Evolutionary conservation across 2,329 filamentous ascomycete species (phyloP).

Genomic region (Stemphylium beticola): DNA sequence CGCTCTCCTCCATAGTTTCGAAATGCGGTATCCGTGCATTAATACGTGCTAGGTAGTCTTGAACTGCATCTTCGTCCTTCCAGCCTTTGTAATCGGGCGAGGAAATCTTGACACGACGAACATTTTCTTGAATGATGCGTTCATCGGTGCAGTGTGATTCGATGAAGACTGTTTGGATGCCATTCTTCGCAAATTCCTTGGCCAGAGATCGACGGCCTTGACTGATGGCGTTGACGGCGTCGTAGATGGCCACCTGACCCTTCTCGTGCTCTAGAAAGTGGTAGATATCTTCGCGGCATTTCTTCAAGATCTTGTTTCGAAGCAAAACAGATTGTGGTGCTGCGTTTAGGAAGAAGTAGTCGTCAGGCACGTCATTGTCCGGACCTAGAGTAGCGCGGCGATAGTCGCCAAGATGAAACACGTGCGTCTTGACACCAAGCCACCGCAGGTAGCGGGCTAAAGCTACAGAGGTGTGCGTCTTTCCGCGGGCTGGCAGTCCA

Average conservation of each 20-base stretch:
- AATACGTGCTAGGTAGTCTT: slow-evolving; percentile 88
- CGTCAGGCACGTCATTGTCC: slow-evolving; percentile 84
- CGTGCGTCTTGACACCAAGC: slow-evolving; percentile 97
- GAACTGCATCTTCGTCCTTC: slow-evolving; percentile 89
- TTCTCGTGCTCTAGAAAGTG: slow-evolving; percentile 96
- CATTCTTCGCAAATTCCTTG: slow-evolving; percentile 97
- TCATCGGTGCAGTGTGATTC: slow-evolving; percentile 95
- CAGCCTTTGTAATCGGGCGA: slow-evolving; percentile 96
- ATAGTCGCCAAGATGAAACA: slow-evolving; percentile 97
- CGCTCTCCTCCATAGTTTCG: slow-evolving; percentile 92
- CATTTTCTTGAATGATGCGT: slow-evolving; percentile 93
- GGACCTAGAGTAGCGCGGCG: slow-evolving; percentile 87
- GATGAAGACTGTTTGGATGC: slow-evolving; percentile 94
- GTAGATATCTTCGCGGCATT: slow-evolving; percentile 96
- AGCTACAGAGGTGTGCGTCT: slow-evolving; percentile 97
- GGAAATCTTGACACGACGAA: slow-evolving; percentile 95
- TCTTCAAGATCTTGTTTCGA: slow-evolving; percentile 95
- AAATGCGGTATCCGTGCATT: slow-evolving; percentile 92
- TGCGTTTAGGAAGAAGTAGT: slow-evolving; percentile 97
- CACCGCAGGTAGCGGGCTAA: slow-evolving; percentile 93
- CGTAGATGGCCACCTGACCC: slow-evolving; percentile 97
- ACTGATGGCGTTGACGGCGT: slow-evolving; percentile 92
- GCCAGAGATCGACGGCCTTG: slow-evolving; percentile 81
- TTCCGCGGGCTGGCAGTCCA: slow-evolving; percentile 90
- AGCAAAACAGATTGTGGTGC: slow-evolving; percentile 91